Conservation (phyloP, 176 grass and related monocot species). For the Triticum timopheevii region DNA sequence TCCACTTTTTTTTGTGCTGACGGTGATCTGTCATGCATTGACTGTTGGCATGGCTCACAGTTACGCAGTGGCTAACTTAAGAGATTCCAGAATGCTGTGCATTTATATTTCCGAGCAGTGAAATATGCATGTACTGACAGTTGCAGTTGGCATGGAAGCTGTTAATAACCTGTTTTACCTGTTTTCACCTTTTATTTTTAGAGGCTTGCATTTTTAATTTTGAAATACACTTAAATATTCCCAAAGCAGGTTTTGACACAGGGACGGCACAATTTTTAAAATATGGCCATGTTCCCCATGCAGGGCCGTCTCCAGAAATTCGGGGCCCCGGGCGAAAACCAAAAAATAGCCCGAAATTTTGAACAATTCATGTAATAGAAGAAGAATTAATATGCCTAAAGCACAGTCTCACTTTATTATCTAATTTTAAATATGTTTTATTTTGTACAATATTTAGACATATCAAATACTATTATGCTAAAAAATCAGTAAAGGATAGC, state of each 20-base stretch:
- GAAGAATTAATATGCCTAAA: no score
- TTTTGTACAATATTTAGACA: no score
- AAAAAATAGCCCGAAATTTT: no score
- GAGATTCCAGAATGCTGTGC: constrained; percentile 1
- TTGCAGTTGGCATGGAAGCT: background rate
- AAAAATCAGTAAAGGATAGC: no score
- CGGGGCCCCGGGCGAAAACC: no score
- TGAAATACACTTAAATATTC: background rate
- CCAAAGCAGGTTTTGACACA: background rate
- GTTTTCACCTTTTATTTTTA: background rate
- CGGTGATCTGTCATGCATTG: background rate
- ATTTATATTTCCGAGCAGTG: background rate
- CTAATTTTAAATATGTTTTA: background rate
- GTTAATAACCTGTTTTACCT: background rate
- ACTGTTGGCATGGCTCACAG: background rate
- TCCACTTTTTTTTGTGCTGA: background rate
- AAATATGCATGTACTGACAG: constrained; percentile 18
- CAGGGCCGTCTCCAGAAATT: no score
- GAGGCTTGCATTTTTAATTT: background rate
- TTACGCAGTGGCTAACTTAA: constrained; percentile 3
- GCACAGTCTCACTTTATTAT: background rate
- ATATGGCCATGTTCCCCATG: background rate
- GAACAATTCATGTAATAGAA: no score
- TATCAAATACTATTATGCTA: no score
- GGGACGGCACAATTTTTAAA: background rate